Conservation (phyloP, 352 stramenopile genomes). For the Pythium plurisporium region DNA sequence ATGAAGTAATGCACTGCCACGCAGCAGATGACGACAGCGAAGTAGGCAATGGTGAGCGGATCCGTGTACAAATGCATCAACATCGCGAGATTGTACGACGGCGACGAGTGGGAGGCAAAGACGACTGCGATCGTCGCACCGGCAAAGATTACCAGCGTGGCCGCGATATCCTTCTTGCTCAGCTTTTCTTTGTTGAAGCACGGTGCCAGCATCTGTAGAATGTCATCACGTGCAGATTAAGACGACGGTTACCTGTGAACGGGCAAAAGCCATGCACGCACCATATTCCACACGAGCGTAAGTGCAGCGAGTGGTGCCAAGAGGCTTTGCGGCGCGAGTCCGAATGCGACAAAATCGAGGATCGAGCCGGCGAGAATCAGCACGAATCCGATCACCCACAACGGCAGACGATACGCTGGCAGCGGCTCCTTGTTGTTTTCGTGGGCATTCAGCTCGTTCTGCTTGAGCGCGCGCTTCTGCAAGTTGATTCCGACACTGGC, state of each 20-base stretch:
- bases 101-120: constrained; percentile 80
- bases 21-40: constrained; percentile 48
- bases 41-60: constrained; percentile 60
- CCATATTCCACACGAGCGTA: constrained; percentile 91
- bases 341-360: constrained; percentile 90
- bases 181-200: constrained; percentile 88
- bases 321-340: constrained; percentile 84
- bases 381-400: constrained; percentile 83
- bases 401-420: constrained; percentile 67
- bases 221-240: too few species aligned
- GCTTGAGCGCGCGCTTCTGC: constrained; percentile 82
- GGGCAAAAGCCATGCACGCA: constrained; percentile 79
- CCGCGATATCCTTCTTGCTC: constrained; percentile 67
- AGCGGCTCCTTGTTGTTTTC: constrained; percentile 43
- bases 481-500: constrained; percentile 81
- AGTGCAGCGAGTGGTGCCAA: constrained; percentile 82
- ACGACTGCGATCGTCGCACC: constrained; percentile 80
- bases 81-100: constrained; percentile 77
- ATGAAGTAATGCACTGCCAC: constrained; percentile 54
- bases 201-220: constrained; percentile 63
- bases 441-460: constrained; percentile 60
- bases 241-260: too few species aligned
- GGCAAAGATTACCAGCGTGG: constrained; percentile 80
- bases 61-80: constrained; percentile 77
- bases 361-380: constrained; percentile 79